Evolutionary conservation across 768 basidiomycete species (phyloP).

Genomic region (Dendrothele bispora): DNA sequence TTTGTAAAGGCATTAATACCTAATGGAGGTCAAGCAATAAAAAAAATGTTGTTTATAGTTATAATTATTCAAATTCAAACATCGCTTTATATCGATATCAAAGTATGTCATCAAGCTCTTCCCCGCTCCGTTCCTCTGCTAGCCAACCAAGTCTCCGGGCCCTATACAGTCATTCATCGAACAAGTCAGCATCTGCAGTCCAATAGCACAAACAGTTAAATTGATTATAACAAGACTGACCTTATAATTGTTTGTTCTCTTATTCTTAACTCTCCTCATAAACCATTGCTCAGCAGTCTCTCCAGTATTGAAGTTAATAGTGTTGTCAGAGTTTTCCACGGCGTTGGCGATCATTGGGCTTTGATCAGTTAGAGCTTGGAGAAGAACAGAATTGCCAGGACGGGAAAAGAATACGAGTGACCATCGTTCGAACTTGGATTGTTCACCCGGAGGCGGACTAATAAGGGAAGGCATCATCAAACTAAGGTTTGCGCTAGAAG

Average conservation of each 20-base stretch:
- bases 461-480: background rate
- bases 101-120: background rate
- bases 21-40: too few relatives aligned
- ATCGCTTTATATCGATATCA: too few relatives aligned
- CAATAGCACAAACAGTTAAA: background rate
- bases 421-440: constrained; percentile 48
- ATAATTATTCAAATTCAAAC: too few relatives aligned
- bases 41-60: too few relatives aligned
- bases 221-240: constrained; percentile 10
- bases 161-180: background rate
- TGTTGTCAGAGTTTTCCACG: constrained; percentile 22
- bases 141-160: constrained; percentile 6
- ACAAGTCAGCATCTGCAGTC: background rate
- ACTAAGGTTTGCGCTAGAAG: background rate
- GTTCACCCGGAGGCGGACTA: constrained; percentile 49
- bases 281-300: constrained; percentile 19
- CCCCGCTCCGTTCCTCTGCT: constrained; percentile 7
- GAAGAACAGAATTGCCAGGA: constrained; percentile 44
- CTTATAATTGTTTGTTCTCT: constrained; percentile 15
- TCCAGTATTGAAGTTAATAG: constrained; percentile 15
- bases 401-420: constrained; percentile 63
- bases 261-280: constrained; percentile 16
- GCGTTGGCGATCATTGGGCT: constrained; percentile 46
- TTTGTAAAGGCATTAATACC: too few relatives aligned
- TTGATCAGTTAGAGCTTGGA: constrained; percentile 43